A percentile compares a stretch with the other conserved stretches of the same genome.
phyloP scores from a whole-genome alignment of 257 asterid genomes.

The Capsicum pubescens region DNA sequence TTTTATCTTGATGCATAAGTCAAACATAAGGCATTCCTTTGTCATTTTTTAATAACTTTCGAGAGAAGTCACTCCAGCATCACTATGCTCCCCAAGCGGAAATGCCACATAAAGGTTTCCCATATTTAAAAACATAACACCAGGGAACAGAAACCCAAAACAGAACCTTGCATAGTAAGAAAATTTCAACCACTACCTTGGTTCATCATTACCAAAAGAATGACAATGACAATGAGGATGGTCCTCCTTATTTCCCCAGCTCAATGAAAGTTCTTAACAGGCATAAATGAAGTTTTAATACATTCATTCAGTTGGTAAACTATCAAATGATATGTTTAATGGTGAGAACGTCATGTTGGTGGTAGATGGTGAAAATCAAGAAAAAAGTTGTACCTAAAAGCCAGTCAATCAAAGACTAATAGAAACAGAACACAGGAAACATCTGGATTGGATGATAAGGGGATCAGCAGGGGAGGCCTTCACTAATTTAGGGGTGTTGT shows the following conservation, averaged over 20 bases:
- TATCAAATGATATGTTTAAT: too few species aligned
- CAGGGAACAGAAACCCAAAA: background rate
- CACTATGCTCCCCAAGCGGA: background rate
- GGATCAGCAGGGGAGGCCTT: background rate
- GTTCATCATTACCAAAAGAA: background rate
- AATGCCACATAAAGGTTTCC: background rate
- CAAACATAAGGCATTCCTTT: background rate
- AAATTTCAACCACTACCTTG: background rate
- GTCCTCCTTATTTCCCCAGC: background rate
- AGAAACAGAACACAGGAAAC: too few species aligned
- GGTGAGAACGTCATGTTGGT: too few species aligned
- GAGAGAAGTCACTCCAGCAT: background rate
- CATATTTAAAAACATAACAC: background rate
- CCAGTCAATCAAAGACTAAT: too few species aligned
- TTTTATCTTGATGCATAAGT: background rate
- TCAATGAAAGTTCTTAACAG: too few species aligned
- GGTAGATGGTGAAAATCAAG: too few species aligned
- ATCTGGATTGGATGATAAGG: background rate
- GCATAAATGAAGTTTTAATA: too few species aligned
- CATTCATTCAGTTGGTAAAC: too few species aligned
- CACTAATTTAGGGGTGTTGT: background rate
- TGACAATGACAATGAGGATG: background rate
- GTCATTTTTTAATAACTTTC: background rate
- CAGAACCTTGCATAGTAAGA: background rate
- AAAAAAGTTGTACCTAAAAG: too few species aligned